phyloP scores from a whole-genome alignment of 257 asterid genomes.

The Ilex aquifolium region DNA sequence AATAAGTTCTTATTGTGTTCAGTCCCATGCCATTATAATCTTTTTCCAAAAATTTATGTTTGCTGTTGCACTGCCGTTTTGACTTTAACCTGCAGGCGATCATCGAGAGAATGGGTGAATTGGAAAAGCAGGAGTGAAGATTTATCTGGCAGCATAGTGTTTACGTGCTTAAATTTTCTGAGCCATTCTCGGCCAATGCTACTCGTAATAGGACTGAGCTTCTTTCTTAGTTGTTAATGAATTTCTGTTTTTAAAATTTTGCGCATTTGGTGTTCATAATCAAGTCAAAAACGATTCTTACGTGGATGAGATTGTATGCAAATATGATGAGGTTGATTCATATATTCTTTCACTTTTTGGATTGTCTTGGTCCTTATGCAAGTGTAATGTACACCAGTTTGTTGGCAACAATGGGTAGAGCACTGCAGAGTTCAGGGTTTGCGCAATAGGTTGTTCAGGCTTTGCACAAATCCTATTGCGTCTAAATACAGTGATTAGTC shows the following conservation, averaged over 20 bases:
- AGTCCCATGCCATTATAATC: not conserved
- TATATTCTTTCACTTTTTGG: no score
- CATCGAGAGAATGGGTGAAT: slow-evolving; percentile 3
- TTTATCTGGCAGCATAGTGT: slow-evolving; percentile 1
- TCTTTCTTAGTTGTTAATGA: not conserved
- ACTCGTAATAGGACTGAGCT: no score
- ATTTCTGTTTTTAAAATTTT: not conserved
- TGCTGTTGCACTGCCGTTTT: not conserved
- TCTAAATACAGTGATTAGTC: no score
- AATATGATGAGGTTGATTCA: not conserved
- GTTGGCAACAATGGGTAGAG: no score
- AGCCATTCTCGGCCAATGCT: no score
- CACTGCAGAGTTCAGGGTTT: no score
- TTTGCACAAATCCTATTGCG: no score
- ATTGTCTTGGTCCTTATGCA: no score
- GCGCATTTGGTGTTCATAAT: not conserved
- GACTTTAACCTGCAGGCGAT: slow-evolving; percentile 32
- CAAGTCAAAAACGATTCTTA: not conserved
- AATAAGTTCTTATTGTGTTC: no score
- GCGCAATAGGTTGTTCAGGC: no score
- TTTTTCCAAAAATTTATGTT: no score
- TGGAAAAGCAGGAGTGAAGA: slow-evolving; percentile 30
- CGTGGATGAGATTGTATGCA: not conserved
- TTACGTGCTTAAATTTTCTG: not conserved
- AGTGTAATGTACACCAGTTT: no score